Base-by-base conservation (phyloP, 148 eudicot genomes). In the Rhododendron molle region DNA sequence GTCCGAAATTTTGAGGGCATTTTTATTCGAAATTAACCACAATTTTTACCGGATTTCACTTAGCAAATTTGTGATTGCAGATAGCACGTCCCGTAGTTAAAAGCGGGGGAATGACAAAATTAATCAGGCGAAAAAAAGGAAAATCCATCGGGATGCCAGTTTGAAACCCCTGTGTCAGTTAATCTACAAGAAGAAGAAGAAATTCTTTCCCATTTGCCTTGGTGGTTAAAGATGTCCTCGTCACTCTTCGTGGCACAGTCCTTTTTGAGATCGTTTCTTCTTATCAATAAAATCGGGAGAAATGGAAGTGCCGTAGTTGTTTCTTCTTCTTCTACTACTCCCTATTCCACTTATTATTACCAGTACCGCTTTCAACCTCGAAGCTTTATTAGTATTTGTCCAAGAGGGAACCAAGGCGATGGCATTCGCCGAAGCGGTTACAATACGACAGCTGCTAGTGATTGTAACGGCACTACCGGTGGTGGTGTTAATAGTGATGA, bases 351-450 rank as follows among this genome's bases (percentile, higher is more conserved):
- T 13, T 34, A 52, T 67, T 50, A 32, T 32, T 32, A 32, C n/a
- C 7, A 47, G 21, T 32, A 52, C 49, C 56, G 34, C 3, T 36
- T 78, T 7, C 81, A 52, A n/a, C 6, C 16, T 76, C 72, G 72
- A 52, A 76, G 50, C 21, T 72, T 52, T 73, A 7, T 38, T 74
- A 32, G 34, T 32, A 32, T 32, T 32, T 50, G 3, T 47, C 49
- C 1, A 50, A n/a, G 67, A 50, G 80, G 78, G 65, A 62, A 67
- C 38, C 87, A 34, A 71, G 54, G 43, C 54, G 74, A 46, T 3
- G 80, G 58, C 40, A 44, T 81, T 50, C 1, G 72, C 43, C 87
- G 74, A 49, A 85, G 54, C 84, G 74, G n/a, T 7, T 81, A 81
- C 87, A 73, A 28, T 49, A 36, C 52, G 5, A 21, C 38, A 4